These are phyloP conservation scores for Beauveria sp. DNA, from an alignment of 2,329 filamentous ascomycete species.

Conservation along the genomic window DNA sequence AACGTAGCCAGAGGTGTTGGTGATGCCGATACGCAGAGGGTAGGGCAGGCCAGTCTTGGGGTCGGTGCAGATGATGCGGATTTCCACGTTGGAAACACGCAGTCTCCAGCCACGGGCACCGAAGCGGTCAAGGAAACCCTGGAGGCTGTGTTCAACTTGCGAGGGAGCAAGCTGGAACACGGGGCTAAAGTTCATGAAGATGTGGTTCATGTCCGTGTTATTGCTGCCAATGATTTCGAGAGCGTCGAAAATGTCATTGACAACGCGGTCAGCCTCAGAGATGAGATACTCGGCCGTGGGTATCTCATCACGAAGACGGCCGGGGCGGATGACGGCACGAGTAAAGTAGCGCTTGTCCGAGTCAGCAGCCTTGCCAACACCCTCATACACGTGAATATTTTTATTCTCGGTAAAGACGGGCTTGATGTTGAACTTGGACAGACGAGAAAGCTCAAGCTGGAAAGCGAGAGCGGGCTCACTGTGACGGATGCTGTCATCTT, in stretches of 20 bases:
- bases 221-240: constrained; percentile 98
- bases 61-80: constrained; percentile 96
- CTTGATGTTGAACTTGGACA: constrained; percentile 96
- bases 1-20: constrained; percentile 96
- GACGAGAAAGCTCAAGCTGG: constrained; percentile 94
- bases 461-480: constrained; percentile 94
- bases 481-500: constrained; percentile 95
- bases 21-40: constrained; percentile 92
- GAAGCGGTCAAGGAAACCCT: constrained; percentile 93
- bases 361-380: constrained; percentile 86
- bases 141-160: constrained; percentile 87
- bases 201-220: constrained; percentile 98
- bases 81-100: constrained; percentile 93
- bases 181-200: constrained; percentile 99
- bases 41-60: constrained; percentile 75
- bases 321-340: constrained; percentile 87
- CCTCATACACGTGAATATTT: constrained; percentile 98
- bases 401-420: constrained; percentile 98
- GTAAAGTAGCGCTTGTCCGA: constrained; percentile 99
- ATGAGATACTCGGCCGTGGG: constrained; percentile 98
- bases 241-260: constrained; percentile 96
- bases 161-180: constrained; percentile 86
- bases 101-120: constrained; percentile 92
- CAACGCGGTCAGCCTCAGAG: constrained; percentile 89
- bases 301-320: constrained; percentile 91